Conservation (phyloP, 2,329 filamentous ascomycete genomes). For the Paecilomyces variotii region DNA sequence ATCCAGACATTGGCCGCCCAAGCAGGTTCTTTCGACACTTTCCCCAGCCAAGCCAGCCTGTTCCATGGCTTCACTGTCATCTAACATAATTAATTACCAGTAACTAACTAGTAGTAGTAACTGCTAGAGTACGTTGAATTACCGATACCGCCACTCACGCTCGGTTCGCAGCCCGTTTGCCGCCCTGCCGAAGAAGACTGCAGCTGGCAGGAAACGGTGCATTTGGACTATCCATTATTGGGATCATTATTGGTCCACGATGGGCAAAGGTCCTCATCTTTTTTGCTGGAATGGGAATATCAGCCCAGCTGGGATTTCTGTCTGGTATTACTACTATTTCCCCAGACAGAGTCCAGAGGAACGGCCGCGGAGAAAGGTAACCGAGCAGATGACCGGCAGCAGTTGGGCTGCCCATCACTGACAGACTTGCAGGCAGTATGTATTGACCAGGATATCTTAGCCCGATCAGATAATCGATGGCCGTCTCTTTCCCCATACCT, state of each 20-base stretch:
- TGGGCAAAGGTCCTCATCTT: background rate
- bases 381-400: background rate
- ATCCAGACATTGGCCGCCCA: too few species aligned
- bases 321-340: background rate
- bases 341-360: background rate
- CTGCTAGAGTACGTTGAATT: background rate
- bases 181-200: background rate
- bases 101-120: too few species aligned
- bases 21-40: background rate
- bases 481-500: background rate
- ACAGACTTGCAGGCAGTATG: background rate
- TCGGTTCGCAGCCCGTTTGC: background rate
- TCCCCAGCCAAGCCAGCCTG: background rate
- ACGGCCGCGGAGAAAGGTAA: background rate
- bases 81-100: background rate
- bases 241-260: background rate
- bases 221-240: background rate
- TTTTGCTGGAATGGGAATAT: background rate
- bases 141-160: background rate
- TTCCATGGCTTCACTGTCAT: background rate
- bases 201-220: background rate
- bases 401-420: background rate
- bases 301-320: background rate
- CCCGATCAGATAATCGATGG: background rate
- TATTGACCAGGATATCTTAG: background rate